phyloP scores from a whole-genome alignment of 257 asterid species.

The Phtheirospermum japonicum region DNA sequence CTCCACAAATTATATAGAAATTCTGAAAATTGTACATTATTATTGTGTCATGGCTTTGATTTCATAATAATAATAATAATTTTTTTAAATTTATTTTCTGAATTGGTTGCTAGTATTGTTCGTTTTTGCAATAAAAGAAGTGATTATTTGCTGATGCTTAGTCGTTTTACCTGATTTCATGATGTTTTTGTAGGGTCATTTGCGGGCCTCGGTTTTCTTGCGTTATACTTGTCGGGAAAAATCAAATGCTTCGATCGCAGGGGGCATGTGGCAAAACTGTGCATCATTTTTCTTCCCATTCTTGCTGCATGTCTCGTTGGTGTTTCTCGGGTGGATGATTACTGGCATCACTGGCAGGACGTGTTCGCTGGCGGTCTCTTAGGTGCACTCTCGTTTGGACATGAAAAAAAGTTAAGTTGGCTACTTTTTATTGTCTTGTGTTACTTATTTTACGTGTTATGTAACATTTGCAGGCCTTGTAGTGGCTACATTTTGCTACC shows the following conservation, averaged over 20 bases:
- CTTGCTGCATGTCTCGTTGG: conserved; percentile 78
- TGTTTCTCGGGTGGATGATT: conserved; percentile 90
- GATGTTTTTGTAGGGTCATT: conserved; percentile 65
- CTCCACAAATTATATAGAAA: neutral
- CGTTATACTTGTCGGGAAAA: conserved; percentile 71
- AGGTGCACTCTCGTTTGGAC: conserved; percentile 40
- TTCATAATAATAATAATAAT: no score
- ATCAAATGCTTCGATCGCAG: conserved; percentile 69
- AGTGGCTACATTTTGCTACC: conserved; percentile 69
- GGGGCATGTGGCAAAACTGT: conserved; percentile 77
- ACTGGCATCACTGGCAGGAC: conserved; percentile 98
- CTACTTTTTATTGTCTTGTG: neutral
- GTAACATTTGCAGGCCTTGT: conserved; percentile 45
- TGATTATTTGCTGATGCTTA: no score
- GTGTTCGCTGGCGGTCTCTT: conserved; percentile 81
- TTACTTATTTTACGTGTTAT: neutral
- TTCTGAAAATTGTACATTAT: no score
- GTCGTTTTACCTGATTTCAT: no score
- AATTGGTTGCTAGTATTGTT: no score
- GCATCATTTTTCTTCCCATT: conserved; percentile 68
- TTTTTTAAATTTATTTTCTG: no score
- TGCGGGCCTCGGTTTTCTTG: conserved; percentile 84
- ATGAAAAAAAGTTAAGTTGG: neutral
- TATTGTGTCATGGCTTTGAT: no score
- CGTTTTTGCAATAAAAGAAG: no score